Evolutionary conservation across 177 flowering plant genomes (phyloP), one percentile per base, ranked within the genome.

Genomic region (Vitis hybrid): DNA sequence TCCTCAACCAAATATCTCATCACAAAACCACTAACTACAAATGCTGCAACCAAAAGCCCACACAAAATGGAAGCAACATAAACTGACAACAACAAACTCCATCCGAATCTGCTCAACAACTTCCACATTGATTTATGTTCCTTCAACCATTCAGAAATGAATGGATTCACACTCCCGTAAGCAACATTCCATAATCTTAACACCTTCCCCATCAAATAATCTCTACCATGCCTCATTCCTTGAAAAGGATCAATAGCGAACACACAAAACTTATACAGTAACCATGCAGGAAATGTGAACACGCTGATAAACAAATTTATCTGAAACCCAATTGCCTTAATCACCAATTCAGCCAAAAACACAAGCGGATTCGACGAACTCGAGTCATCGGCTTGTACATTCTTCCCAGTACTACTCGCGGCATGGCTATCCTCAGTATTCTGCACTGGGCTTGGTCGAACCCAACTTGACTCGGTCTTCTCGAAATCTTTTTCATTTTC

Each of bases 51-150:
- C 67, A 90, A 73, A 57, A 89, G 73, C 11, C 83, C 81, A 65
- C 75, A 71, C 78, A 91, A 68, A 31, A 86, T 60, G 49, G 71
- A 70, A 62, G 82, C 69, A 20, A 86, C 86, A 71, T 83, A 88
- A 24, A 62, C n/a, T 1, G 89, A 75, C 87, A 90, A 86, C 5
- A 90, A 72, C n/a, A 82, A 77, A 3, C 87, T 91, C 80, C 81
- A 80, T 3, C 81, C 83, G 3, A 65, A 72, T 15, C 69, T 68
- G 69, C 73, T 28, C n/a, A 69, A 67, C 55, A 81, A 59, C 66
- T 72, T 78, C 80, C 70, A 80, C 11, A 70, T 3, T 1, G 73
- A 64, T 49, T 77, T 58, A 11, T 81, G 74, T 31, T 82, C 84
- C 64, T 79, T 78, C 7, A 79, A 71, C 82, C 83, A 79, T 10